Evolutionary conservation across 805 yeast genomes (phyloP).

Genomic region (Metschnikowia hibisci): DNA sequence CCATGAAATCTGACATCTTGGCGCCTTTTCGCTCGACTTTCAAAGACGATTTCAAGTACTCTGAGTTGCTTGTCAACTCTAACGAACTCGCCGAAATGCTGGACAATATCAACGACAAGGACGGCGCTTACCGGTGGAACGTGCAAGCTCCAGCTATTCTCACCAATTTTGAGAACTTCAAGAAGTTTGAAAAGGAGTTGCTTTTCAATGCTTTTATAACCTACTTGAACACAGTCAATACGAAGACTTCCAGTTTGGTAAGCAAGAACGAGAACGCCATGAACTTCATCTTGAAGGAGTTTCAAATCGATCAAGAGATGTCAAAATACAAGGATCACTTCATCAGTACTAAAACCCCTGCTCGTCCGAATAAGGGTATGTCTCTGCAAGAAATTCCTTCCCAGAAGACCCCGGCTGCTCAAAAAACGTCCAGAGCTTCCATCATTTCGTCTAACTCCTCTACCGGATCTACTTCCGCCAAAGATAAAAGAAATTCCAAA

Average conservation of each 20-base stretch:
- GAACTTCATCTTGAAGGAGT: constrained; percentile 54
- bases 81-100: constrained; percentile 40
- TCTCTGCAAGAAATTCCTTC: neutral
- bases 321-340: constrained; percentile 32
- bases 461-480: constrained; percentile 19
- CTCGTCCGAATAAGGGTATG: neutral
- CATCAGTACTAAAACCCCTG: constrained; percentile 19
- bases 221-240: constrained; percentile 43
- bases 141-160: constrained; percentile 73
- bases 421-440: constrained; percentile 6
- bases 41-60: constrained; percentile 51
- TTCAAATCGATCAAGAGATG: constrained; percentile 37
- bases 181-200: constrained; percentile 52
- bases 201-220: constrained; percentile 62
- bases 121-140: constrained; percentile 64
- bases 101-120: constrained; percentile 20
- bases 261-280: constrained; percentile 56
- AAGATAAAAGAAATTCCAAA: constrained; percentile 34
- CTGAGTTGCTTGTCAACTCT: constrained; percentile 49
- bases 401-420: neutral
- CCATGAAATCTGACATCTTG: constrained; percentile 51
- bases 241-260: constrained; percentile 22
- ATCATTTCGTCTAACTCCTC: constrained; percentile 14
- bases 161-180: constrained; percentile 70
- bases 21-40: constrained; percentile 51